Evolutionary conservation across 1,284 basidiomycete genomes (phyloP), one percentile per base, ranked within the genome.

Genomic region (Sphaerobolus stellatus): DNA sequence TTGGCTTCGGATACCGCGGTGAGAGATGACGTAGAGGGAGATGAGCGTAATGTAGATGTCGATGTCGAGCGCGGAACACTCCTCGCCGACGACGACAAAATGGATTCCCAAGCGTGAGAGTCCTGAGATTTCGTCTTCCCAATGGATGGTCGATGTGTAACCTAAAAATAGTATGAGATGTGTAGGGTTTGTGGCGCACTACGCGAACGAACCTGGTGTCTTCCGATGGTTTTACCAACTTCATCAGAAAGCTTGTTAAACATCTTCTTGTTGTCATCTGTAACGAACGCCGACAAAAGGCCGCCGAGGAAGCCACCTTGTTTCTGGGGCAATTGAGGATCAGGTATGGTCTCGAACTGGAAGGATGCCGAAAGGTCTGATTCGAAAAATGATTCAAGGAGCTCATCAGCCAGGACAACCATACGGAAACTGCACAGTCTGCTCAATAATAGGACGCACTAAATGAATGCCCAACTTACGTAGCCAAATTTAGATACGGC

Each of bases 351-450:
- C 57, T 92, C 87, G 22, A 98, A 79, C 61, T 84, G 81, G 83
- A 97, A 98, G 2, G 92, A 94, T 0, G 81, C 83, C 0, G 90
- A 85, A 56, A 98, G 77, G 67, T 97, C 95, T 1, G 86, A 81
- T 62, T 94, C 92, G 66, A 97, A 98, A 78, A 98, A 98, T 1
- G 89, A 88, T 67, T 98, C 95, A 11, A 98, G 80, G 20, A 98
- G 80, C 68, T 97, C 94, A 62, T 98, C 95, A 1, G 94, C 94
- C 7, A 98, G 79, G 4, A 98, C 90, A 41, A 97, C 94, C 94
- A 98, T 98, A 13, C 95, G 86, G 82, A 98, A 98, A 13, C 94
- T 96, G 48, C 18, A 38, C n/a, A 38, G 73, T 70, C 20, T 54
- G 7, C 8, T 18, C 5, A 46, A 38, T 14, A 43, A 43, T 24